A percentile compares a stretch with the other conserved stretches of the same genome.
phyloP scores from a whole-genome alignment of 2,329 filamentous ascomycete species.

The Fusarium luffae region DNA sequence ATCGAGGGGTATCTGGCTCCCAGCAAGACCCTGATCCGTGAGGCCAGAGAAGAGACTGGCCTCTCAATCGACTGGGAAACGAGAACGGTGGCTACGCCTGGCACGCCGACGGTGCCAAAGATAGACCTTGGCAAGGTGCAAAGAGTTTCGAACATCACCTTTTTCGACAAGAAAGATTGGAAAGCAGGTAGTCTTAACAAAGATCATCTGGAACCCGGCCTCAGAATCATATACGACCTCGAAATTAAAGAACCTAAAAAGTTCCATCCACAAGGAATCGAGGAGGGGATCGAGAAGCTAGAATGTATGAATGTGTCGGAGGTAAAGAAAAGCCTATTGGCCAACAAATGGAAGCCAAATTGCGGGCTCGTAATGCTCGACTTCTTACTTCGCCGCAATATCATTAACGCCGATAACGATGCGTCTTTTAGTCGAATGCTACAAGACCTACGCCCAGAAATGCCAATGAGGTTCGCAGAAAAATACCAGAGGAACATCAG shows the following conservation, averaged over 20 bases:
- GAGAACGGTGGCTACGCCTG: conserved; percentile 21
- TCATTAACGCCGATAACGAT: conserved; percentile 43
- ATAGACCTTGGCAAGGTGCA: conserved; percentile 41
- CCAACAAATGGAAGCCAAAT: conserved; percentile 52
- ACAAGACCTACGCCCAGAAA: conserved; percentile 38
- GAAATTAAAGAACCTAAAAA: conserved; percentile 41
- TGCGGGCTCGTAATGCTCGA: conserved; percentile 55
- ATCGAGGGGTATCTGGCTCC: conserved; percentile 34
- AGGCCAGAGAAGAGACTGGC: conserved; percentile 51
- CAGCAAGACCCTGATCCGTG: conserved; percentile 47
- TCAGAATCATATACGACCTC: conserved; percentile 54
- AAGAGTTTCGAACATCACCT: conserved; percentile 46
- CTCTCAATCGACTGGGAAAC: conserved; percentile 30
- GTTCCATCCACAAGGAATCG: conserved; percentile 41
- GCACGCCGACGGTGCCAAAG: neutral
- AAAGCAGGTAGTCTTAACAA: conserved; percentile 45
- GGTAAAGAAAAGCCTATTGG: conserved; percentile 45
- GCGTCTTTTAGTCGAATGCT: conserved; percentile 36
- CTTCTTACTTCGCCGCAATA: conserved; percentile 49
- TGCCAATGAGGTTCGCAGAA: conserved; percentile 45
- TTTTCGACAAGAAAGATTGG: conserved; percentile 50
- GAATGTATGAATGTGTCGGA: conserved; percentile 45
- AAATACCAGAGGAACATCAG: conserved; percentile 22
- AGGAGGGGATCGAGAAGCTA: conserved; percentile 47
- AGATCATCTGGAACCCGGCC: conserved; percentile 52